Percentiles rank a stretch among this genome's conserved stretches.
These are phyloP conservation scores for Albatrellus ellisii DNA, from an alignment of 768 basidiomycete genomes.

Conservation along the genomic window DNA sequence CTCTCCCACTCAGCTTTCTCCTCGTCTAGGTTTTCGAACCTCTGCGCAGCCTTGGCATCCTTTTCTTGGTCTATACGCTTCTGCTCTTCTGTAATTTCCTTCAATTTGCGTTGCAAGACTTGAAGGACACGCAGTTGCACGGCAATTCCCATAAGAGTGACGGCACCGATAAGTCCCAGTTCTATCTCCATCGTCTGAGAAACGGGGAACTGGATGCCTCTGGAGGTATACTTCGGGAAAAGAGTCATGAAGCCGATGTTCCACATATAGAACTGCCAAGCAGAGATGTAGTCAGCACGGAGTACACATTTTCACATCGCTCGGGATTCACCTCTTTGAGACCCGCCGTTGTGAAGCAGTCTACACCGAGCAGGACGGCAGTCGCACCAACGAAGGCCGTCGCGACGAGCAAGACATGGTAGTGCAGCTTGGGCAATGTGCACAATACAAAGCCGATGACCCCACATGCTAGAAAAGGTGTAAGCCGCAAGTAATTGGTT, in stretches of 20 bases:
- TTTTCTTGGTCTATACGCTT: constrained; percentile 61
- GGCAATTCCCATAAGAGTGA: constrained; percentile 77
- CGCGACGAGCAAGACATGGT: constrained; percentile 73
- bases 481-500: constrained; percentile 13
- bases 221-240: constrained; percentile 62
- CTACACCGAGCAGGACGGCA: constrained; percentile 84
- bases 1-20: constrained; percentile 84
- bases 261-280: constrained; percentile 79
- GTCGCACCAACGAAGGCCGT: constrained; percentile 87
- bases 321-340: constrained; percentile 67
- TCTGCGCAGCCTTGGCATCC: constrained; percentile 58
- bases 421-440: constrained; percentile 79
- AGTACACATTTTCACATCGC: background rate
- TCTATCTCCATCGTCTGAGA: constrained; percentile 90
- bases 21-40: constrained; percentile 46
- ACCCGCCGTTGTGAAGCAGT: constrained; percentile 85
- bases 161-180: constrained; percentile 74
- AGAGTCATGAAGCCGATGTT: constrained; percentile 78
- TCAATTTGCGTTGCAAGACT: constrained; percentile 65
- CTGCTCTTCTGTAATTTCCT: constrained; percentile 68
- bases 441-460: constrained; percentile 73
- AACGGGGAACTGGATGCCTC: constrained; percentile 67
- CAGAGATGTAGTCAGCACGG: constrained; percentile 5
- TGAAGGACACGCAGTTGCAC: constrained; percentile 82
- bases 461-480: constrained; percentile 36